phyloP scores from a whole-genome alignment of 2,329 filamentous ascomycete species.

The Cordyceps cateniannulata region DNA sequence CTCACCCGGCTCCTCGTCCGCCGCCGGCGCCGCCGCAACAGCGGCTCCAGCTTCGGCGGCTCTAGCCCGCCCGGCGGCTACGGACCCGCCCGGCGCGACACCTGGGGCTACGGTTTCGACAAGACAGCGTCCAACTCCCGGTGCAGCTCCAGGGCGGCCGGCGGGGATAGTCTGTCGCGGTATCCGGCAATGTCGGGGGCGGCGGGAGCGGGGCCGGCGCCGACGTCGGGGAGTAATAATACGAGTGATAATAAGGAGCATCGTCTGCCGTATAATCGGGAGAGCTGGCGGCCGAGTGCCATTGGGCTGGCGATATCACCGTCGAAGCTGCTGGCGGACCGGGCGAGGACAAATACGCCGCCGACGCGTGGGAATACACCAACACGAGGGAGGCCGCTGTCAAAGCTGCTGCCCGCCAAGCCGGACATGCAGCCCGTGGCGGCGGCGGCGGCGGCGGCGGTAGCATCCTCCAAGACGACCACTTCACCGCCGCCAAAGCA shows the following conservation, averaged over 20 bases:
- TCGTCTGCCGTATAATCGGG: slow-evolving; percentile 19
- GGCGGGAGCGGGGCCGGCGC: neutral
- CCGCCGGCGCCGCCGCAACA: slow-evolving; percentile 32
- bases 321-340: slow-evolving; percentile 20
- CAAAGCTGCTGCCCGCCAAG: slow-evolving; percentile 39
- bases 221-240: no score
- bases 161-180: slow-evolving; percentile 14
- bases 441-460: neutral
- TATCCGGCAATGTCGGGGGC: slow-evolving; percentile 3
- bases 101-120: slow-evolving; percentile 28
- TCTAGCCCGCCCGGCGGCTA: neutral
- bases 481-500: neutral
- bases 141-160: slow-evolving; percentile 21
- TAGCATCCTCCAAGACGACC: neutral
- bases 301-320: slow-evolving; percentile 41
- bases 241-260: neutral
- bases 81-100: slow-evolving; percentile 23
- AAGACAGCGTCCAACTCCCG: slow-evolving; percentile 17
- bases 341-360: slow-evolving; percentile 11
- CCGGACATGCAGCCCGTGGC: slow-evolving; percentile 32
- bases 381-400: slow-evolving; percentile 26
- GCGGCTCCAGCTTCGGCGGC: slow-evolving; percentile 28
- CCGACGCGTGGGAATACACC: slow-evolving; percentile 19
- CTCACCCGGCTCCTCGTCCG: slow-evolving; percentile 30
- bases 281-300: slow-evolving; percentile 28